phyloP scores from a whole-genome alignment of 2,329 filamentous ascomycete species.

The Trichophyton simii region DNA sequence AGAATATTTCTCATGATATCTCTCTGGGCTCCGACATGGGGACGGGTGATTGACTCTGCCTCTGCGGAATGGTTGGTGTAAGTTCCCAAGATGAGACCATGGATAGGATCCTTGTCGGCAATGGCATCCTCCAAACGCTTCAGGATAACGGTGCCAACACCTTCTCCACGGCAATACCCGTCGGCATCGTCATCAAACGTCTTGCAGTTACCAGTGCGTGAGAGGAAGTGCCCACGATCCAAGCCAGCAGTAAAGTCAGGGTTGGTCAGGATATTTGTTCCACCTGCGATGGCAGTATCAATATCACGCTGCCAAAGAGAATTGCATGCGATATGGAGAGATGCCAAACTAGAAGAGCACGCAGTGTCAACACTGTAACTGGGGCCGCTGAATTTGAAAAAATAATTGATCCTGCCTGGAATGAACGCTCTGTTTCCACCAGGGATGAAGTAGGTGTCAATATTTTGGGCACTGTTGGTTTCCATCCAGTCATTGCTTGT shows the following conservation, averaged over 20 bases:
- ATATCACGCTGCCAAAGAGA: slow-evolving; percentile 15
- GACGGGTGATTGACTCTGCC: slow-evolving; percentile 74
- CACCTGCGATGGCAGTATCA: slow-evolving; percentile 13
- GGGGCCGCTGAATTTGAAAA: slow-evolving; percentile 17
- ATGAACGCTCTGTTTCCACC: slow-evolving; percentile 14
- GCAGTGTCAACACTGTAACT: slow-evolving; percentile 36
- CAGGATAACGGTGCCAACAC: slow-evolving; percentile 50
- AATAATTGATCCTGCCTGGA: slow-evolving; percentile 17
- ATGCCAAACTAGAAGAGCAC: slow-evolving; percentile 20
- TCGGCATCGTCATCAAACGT: slow-evolving; percentile 46
- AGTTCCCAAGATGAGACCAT: slow-evolving; percentile 57
- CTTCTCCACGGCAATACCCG: slow-evolving; percentile 53
- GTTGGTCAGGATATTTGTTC: slow-evolving; percentile 10
- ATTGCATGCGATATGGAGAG: slow-evolving; percentile 16
- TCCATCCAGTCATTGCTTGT: slow-evolving; percentile 13
- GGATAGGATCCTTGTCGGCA: slow-evolving; percentile 49
- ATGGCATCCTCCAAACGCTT: slow-evolving; percentile 64
- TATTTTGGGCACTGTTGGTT: not conserved
- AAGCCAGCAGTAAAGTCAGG: slow-evolving; percentile 4
- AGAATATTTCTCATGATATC: slow-evolving; percentile 53
- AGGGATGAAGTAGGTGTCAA: not conserved
- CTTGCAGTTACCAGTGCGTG: slow-evolving; percentile 37
- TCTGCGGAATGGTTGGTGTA: slow-evolving; percentile 58
- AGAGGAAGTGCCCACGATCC: slow-evolving; percentile 49
- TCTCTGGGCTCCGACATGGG: slow-evolving; percentile 65